Evolutionary conservation across 768 basidiomycete genomes (phyloP), one percentile per base, ranked within the genome.

Genomic region (Rhizopogon rudus): DNA sequence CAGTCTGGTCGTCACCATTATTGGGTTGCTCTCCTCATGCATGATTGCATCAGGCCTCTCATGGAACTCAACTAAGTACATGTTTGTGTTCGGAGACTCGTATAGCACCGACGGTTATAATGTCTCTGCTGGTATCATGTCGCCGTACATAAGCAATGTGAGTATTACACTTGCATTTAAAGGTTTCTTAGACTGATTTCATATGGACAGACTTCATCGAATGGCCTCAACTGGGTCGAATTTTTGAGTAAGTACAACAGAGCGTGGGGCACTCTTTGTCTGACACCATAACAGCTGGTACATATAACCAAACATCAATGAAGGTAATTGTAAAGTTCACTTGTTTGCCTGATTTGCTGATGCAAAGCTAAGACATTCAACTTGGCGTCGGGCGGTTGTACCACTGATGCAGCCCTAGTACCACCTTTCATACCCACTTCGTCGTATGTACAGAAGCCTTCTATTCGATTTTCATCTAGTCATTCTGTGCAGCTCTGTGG

Each of bases 361-460:
- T 53, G 6, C 6, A 12, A 7, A 54, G 29, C n/a, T 10, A 71
- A 82, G 61, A 83, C 81, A 0, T 88, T 83, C 66, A 82, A 87
- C 69, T 81, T 81, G 57, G 87, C 86, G 0, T 83, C 78, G 52
- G 82, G 85, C 22, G 86, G 82, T 29, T 86, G 84, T 22, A 86
- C 84, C 28, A 86, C 86, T 56, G 77, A 87, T 60, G 70, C 78
- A 5, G 74, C 61, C 33, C 75, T 87, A 31, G 84, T 87, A 35
- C 58, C 73, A 3, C 83, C 84, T 4, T 82, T 76, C 60, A 56
- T 61, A 39, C 73, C 82, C 0, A 78, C 75, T 1, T 80, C 84
- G 13, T 66, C 80, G 45, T 81, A 77, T 8, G 65, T 85, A 50
- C 77, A 20, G n/a, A 49, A 4, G 2, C n/a, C 8, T 44, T 42